phyloP scores from a whole-genome alignment of 805 yeast species.

The Yarrowia divulgata region DNA sequence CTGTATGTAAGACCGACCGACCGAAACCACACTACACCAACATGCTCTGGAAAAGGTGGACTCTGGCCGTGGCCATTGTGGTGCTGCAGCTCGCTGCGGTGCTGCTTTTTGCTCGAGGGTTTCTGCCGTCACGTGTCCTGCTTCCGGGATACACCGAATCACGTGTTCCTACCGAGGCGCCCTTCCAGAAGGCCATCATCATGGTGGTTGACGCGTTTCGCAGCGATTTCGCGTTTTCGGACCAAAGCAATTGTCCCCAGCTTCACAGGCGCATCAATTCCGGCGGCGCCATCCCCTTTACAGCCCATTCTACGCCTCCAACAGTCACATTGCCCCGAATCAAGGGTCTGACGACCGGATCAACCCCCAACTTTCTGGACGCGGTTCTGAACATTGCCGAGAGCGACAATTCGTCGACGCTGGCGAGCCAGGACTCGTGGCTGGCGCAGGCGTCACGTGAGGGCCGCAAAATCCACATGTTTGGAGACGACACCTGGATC shows the following conservation, averaged over 20 bases:
- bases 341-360: slow-evolving; percentile 93
- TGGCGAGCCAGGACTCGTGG: slow-evolving; percentile 87
- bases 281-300: slow-evolving; percentile 83
- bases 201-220: slow-evolving; percentile 95
- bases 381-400: slow-evolving; percentile 95
- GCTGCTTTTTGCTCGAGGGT: slow-evolving; percentile 75
- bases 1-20: not conserved
- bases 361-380: slow-evolving; percentile 91
- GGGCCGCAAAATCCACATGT: slow-evolving; percentile 70
- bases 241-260: slow-evolving; percentile 67
- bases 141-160: slow-evolving; percentile 62
- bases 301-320: slow-evolving; percentile 93
- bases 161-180: slow-evolving; percentile 42
- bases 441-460: slow-evolving; percentile 64
- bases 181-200: slow-evolving; percentile 71
- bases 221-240: slow-evolving; percentile 76
- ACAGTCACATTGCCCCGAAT: slow-evolving; percentile 94
- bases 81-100: slow-evolving; percentile 61
- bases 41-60: slow-evolving; percentile 39
- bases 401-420: slow-evolving; percentile 73
- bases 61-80: slow-evolving; percentile 41
- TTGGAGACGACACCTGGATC: slow-evolving; percentile 98
- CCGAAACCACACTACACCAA: slow-evolving; percentile 1
- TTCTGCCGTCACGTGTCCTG: slow-evolving; percentile 88
- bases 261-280: slow-evolving; percentile 68